Evolutionary conservation across 768 basidiomycete genomes (phyloP).

Genomic region (Boletus pseudopeckii): DNA sequence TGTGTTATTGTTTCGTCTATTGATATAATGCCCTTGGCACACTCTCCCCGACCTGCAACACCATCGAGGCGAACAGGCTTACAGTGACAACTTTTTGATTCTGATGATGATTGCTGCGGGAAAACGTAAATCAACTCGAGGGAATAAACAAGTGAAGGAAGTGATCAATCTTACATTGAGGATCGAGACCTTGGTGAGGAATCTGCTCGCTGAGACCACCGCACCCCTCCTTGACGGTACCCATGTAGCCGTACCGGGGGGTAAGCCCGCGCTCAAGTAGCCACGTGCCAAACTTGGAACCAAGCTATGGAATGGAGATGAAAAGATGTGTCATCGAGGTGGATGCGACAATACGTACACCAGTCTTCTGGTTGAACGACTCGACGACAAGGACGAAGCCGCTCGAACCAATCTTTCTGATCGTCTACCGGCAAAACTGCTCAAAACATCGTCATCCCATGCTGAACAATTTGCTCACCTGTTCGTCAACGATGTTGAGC

Average conservation of each 20-base stretch:
- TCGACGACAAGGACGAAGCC: conserved; percentile 84
- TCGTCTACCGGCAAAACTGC: conserved; percentile 35
- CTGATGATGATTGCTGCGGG: conserved; percentile 43
- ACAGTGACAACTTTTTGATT: conserved; percentile 41
- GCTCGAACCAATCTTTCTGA: conserved; percentile 67
- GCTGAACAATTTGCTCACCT: conserved; percentile 38
- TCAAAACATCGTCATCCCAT: not conserved
- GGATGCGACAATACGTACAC: conserved; percentile 36
- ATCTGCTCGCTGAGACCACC: conserved; percentile 84
- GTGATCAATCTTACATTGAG: conserved; percentile 52
- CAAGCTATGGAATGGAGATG: conserved; percentile 43
- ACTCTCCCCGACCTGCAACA: not conserved
- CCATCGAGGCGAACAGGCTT: not conserved
- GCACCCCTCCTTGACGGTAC: conserved; percentile 71
- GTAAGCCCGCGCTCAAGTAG: conserved; percentile 77
- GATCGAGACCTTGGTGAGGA: conserved; percentile 75
- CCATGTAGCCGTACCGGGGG: conserved; percentile 80
- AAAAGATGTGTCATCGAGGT: not conserved
- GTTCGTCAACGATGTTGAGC: conserved; percentile 79
- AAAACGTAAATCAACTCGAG: not conserved
- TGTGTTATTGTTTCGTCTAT: not conserved
- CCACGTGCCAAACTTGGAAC: conserved; percentile 84
- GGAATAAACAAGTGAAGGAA: not conserved
- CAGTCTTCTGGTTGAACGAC: conserved; percentile 86
- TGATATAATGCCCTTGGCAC: not conserved